Conservation (phyloP, 2,329 filamentous ascomycete species). For the Colletotrichum sp. region DNA sequence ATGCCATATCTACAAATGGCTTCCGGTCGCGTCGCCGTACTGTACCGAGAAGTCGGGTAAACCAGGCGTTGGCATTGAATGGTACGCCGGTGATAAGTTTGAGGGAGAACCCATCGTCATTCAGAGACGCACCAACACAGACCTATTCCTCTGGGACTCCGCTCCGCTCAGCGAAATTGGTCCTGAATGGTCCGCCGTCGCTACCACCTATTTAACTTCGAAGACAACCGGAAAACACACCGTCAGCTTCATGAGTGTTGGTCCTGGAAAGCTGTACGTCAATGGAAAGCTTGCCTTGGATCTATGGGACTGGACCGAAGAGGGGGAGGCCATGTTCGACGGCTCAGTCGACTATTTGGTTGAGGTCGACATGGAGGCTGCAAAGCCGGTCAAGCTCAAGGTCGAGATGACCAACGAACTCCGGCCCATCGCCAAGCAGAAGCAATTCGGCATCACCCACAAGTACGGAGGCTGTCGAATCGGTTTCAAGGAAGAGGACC, state of each 20-base stretch:
- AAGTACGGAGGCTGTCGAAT: conserved; percentile 75
- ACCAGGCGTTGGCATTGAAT: conserved; percentile 67
- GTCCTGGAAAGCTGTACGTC: conserved; percentile 65
- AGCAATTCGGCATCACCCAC: conserved; percentile 59
- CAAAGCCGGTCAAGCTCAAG: conserved; percentile 63
- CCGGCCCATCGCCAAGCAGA: conserved; percentile 64
- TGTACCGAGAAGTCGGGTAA: conserved; percentile 61
- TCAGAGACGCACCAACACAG: conserved; percentile 66
- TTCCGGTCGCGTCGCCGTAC: conserved; percentile 64
- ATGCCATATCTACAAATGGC: conserved; percentile 69
- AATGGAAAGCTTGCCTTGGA: conserved; percentile 65
- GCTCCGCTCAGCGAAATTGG: conserved; percentile 64
- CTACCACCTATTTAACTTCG: conserved; percentile 63
- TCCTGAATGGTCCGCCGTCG: conserved; percentile 67
- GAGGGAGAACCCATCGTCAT: conserved; percentile 59
- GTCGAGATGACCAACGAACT: conserved; percentile 71
- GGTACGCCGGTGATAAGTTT: conserved; percentile 68
- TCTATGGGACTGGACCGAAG: conserved; percentile 72
- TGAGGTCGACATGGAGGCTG: conserved; percentile 62
- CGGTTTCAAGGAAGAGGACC: conserved; percentile 71
- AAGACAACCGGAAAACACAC: conserved; percentile 65
- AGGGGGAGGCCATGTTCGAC: conserved; percentile 74
- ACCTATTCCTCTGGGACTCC: conserved; percentile 74
- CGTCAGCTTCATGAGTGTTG: conserved; percentile 71
- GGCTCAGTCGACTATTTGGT: conserved; percentile 69